These are phyloP conservation scores for Claviceps arundinis DNA, from an alignment of 2,329 filamentous ascomycete species.

Conservation along the genomic window DNA sequence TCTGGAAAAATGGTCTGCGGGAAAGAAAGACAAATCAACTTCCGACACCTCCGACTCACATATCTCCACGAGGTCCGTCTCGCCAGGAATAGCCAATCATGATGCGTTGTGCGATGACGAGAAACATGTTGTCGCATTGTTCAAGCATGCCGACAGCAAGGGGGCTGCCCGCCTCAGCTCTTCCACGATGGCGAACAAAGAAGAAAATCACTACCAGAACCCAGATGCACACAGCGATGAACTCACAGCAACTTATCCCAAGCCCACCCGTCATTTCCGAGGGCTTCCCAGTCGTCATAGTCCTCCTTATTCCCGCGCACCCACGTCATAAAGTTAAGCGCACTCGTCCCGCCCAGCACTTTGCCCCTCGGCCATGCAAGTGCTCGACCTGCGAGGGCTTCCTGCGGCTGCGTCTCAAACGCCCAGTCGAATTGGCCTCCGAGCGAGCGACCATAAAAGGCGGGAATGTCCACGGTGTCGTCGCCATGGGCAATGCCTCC, in stretches of 20 bases:
- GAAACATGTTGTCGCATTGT: no score
- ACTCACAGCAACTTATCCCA: constrained; percentile 31
- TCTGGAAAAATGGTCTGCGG: constrained; percentile 35
- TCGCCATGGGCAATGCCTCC: constrained; percentile 15
- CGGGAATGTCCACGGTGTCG: constrained; percentile 26
- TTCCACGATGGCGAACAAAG: no score
- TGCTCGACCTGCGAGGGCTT: constrained; percentile 23
- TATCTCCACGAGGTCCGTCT: no score
- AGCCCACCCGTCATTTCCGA: constrained; percentile 46
- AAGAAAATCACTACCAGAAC: no score
- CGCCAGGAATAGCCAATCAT: no score
- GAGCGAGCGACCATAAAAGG: constrained; percentile 21
- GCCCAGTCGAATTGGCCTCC: constrained; percentile 28
- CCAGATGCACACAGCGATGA: neutral
- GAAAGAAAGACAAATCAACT: neutral
- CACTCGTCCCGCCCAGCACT: constrained; percentile 49
- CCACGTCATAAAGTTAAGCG: constrained; percentile 46
- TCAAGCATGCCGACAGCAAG: no score
- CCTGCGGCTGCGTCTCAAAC: constrained; percentile 26
- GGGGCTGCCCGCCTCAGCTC: no score
- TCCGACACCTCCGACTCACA: no score
- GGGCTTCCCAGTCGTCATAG: constrained; percentile 41
- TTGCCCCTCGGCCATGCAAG: constrained; percentile 30
- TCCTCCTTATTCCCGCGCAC: constrained; percentile 32
- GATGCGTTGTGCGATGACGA: no score